phyloP scores from a whole-genome alignment of 31 red algal genomes.

The Porphyra umbilicalis region DNA sequence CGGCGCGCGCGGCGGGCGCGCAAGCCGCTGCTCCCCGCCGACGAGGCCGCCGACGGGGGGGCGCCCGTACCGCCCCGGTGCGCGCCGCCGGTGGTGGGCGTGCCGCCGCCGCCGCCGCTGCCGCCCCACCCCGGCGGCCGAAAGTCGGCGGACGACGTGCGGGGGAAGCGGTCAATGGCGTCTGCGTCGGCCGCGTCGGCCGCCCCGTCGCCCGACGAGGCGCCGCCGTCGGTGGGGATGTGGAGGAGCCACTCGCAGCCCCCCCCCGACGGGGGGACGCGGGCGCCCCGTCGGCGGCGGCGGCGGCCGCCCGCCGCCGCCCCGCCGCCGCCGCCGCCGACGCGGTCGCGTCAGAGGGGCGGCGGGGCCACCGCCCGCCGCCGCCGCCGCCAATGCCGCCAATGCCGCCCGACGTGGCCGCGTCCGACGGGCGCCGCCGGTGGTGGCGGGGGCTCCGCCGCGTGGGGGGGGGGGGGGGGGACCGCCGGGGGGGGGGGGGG shows the following conservation, averaged over 20 bases:
- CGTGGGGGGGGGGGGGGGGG: too few relatives aligned
- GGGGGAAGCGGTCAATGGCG: not conserved
- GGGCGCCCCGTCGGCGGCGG: too few relatives aligned
- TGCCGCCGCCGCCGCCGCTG: not conserved
- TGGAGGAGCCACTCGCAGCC: too few relatives aligned
- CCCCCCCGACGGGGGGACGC: too few relatives aligned
- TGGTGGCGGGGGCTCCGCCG: not conserved
- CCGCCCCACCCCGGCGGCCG: not conserved
- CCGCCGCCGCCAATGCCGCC: too few relatives aligned
- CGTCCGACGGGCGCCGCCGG: not conserved
- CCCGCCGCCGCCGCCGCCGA: not conserved
- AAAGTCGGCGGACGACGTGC: not conserved
- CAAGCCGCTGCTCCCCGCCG: not conserved
- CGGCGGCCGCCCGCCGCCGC: not conserved
- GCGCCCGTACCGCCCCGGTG: not conserved
- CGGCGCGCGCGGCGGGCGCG: not conserved
- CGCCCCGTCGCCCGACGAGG: not conserved
- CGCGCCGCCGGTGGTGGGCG: not conserved
- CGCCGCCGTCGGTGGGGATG: too few relatives aligned
- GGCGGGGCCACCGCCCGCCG: not conserved
- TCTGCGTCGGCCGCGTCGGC: not conserved
- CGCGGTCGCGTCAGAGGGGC: not conserved
- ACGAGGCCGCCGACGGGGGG: not conserved
- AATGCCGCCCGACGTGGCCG: not conserved
- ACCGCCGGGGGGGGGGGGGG: too few relatives aligned